These are phyloP conservation scores for Coriaria nepalensis DNA, from an alignment of 306 rosid genomes.

Conservation along the genomic window DNA sequence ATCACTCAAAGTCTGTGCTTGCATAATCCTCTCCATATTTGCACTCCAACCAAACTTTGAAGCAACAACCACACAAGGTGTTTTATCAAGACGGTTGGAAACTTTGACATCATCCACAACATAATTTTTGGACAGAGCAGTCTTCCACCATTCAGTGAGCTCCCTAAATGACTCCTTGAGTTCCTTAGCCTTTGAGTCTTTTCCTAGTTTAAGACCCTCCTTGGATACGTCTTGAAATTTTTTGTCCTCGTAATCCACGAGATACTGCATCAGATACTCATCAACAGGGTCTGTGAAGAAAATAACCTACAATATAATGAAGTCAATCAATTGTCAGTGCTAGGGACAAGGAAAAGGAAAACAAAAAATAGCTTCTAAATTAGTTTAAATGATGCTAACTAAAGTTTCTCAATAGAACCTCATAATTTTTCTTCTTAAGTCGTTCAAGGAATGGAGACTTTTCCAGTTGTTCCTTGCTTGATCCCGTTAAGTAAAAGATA, in stretches of 20 bases:
- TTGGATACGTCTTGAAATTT: conserved; percentile 97
- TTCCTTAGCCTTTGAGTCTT: conserved; percentile 76
- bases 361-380: not conserved
- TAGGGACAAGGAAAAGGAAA: not conserved
- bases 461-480: conserved; percentile 91
- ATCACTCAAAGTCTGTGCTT: conserved; percentile 84
- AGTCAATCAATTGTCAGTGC: not conserved
- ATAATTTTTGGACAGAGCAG: conserved; percentile 56
- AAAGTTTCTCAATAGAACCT: conserved; percentile 28
- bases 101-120: conserved; percentile 86
- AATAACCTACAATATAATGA: conserved; percentile 46
- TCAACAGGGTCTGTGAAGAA: conserved; percentile 93
- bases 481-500: conserved; percentile 84
- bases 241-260: conserved; percentile 97
- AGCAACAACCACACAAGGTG: conserved; percentile 97
- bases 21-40: conserved; percentile 98
- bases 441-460: conserved; percentile 96
- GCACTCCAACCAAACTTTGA: conserved; percentile 98
- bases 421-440: conserved; percentile 82
- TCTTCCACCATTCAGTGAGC: conserved; percentile 97
- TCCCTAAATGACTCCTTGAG: conserved; percentile 95
- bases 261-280: conserved; percentile 96
- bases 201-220: conserved; percentile 96
- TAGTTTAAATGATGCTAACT: no score
- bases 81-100: conserved; percentile 82